These are phyloP conservation scores for Conticribra guillardii DNA, from an alignment of 108 stramenopile species.

Conservation along the genomic window DNA sequence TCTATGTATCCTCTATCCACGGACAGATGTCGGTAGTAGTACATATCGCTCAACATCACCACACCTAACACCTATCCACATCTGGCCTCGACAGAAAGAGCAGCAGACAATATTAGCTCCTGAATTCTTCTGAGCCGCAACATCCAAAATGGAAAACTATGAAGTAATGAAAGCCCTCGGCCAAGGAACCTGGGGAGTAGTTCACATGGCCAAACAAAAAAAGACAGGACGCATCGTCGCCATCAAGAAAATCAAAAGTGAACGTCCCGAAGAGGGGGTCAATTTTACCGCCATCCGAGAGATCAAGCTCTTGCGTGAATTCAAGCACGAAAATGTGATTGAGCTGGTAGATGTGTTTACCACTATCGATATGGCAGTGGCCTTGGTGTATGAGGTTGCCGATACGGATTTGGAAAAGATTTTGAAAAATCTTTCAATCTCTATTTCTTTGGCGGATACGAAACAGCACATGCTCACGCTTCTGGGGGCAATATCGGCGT, in stretches of 20 bases:
- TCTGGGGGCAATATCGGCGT: slow-evolving; percentile 76
- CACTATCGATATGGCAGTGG: slow-evolving; percentile 82
- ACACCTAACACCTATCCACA: no score
- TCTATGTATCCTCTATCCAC: no score
- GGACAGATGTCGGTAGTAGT: no score
- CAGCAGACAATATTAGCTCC: not conserved
- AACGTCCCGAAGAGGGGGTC: slow-evolving; percentile 87
- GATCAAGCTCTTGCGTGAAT: slow-evolving; percentile 93
- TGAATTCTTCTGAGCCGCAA: not conserved
- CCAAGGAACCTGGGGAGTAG: slow-evolving; percentile 94
- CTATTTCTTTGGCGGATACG: slow-evolving; percentile 83
- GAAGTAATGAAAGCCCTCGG: slow-evolving; percentile 84
- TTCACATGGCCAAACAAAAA: slow-evolving; percentile 88
- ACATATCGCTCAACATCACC: no score
- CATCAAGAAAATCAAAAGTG: slow-evolving; percentile 91
- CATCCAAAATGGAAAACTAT: slow-evolving; percentile 80
- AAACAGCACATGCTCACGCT: slow-evolving; percentile 81
- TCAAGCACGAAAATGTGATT: slow-evolving; percentile 93
- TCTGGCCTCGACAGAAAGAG: not conserved
- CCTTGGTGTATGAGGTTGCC: slow-evolving; percentile 91
- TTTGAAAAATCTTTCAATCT: slow-evolving; percentile 77
- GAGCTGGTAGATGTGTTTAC: slow-evolving; percentile 90
- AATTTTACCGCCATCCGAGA: slow-evolving; percentile 96
- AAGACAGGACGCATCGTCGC: slow-evolving; percentile 85
- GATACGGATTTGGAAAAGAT: slow-evolving; percentile 92